phyloP scores from a whole-genome alignment of 192 early-diverging fungal species.

The Umbelopsis vinacea region DNA sequence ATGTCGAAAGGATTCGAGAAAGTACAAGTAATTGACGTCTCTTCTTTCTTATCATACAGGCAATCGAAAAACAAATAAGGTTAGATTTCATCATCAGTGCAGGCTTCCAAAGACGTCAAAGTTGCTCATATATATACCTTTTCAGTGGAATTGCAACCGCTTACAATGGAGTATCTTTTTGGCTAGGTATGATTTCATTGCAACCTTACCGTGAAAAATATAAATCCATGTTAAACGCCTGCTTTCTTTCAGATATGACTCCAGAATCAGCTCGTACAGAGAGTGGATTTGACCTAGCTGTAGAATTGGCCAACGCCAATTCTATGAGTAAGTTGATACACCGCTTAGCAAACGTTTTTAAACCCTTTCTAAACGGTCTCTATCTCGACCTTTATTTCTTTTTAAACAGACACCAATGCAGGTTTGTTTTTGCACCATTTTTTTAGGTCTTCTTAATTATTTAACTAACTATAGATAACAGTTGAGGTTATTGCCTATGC shows the following conservation, averaged over 20 bases:
- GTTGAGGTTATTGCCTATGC: background rate
- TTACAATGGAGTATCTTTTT: background rate
- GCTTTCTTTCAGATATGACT: background rate
- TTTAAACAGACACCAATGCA: no score
- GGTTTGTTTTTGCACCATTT: no score
- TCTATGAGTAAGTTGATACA: background rate
- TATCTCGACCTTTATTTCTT: no score
- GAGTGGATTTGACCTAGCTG: background rate
- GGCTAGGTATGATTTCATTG: background rate
- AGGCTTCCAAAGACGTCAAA: background rate
- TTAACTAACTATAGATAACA: background rate
- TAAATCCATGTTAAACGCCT: no score
- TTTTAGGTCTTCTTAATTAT: no score
- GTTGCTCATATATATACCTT: background rate
- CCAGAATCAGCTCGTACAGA: background rate
- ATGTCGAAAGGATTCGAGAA: no score
- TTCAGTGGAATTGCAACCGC: background rate
- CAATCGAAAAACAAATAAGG: slow-evolving; percentile 4
- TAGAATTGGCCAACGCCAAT: background rate
- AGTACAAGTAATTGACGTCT: background rate
- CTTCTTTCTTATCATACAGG: background rate
- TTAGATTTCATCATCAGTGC: background rate
- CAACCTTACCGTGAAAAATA: background rate
- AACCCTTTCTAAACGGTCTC: no score
- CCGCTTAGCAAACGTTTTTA: no score